Percentiles rank a stretch among this genome's conserved stretches.
These are phyloP conservation scores for Emmonsiellopsis sp. DNA, from an alignment of 2,329 filamentous ascomycete species.

Conservation along the genomic window DNA sequence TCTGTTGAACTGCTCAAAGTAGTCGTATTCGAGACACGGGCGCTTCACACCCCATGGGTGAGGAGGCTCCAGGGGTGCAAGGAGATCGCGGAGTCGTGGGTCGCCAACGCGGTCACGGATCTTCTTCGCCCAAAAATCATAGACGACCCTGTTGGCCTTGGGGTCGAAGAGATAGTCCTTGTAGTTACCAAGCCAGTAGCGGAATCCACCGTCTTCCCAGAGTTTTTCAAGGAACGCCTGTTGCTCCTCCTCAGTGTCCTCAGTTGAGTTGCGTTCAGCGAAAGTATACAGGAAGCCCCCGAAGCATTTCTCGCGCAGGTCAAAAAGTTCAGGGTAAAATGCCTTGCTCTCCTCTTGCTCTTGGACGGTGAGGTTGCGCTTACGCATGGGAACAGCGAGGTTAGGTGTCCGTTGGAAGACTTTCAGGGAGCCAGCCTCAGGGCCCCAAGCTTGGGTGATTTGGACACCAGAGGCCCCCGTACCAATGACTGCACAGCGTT, in stretches of 20 bases:
- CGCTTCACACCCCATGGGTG: slow-evolving; percentile 50
- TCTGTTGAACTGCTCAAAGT: slow-evolving; percentile 43
- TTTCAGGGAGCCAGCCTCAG: slow-evolving; percentile 42
- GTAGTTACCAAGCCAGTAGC: slow-evolving; percentile 43
- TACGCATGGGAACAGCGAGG: slow-evolving; percentile 53
- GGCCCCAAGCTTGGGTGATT: slow-evolving; percentile 52
- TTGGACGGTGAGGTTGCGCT: slow-evolving; percentile 37
- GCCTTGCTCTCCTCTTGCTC: slow-evolving; percentile 40
- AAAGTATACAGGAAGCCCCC: slow-evolving; percentile 50
- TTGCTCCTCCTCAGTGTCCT: slow-evolving; percentile 42
- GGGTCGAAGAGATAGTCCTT: slow-evolving; percentile 40
- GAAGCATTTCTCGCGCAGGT: slow-evolving; percentile 41
- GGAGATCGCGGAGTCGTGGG: slow-evolving; percentile 41
- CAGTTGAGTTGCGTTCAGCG: slow-evolving; percentile 43
- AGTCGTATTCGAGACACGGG: slow-evolving; percentile 39
- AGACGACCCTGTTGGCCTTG: slow-evolving; percentile 45
- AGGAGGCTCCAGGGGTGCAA: slow-evolving; percentile 46
- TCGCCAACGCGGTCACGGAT: slow-evolving; percentile 44
- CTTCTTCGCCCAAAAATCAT: slow-evolving; percentile 49
- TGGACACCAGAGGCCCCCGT: slow-evolving; percentile 59
- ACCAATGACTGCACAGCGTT: slow-evolving; percentile 54
- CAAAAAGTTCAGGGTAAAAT: slow-evolving; percentile 42
- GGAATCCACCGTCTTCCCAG: slow-evolving; percentile 47
- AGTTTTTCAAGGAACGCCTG: slow-evolving; percentile 41
- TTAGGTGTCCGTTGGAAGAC: slow-evolving; percentile 58